These are phyloP conservation scores for Ophiostoma australiae DNA, from an alignment of 2,329 filamentous ascomycete genomes.

Conservation along the genomic window DNA sequence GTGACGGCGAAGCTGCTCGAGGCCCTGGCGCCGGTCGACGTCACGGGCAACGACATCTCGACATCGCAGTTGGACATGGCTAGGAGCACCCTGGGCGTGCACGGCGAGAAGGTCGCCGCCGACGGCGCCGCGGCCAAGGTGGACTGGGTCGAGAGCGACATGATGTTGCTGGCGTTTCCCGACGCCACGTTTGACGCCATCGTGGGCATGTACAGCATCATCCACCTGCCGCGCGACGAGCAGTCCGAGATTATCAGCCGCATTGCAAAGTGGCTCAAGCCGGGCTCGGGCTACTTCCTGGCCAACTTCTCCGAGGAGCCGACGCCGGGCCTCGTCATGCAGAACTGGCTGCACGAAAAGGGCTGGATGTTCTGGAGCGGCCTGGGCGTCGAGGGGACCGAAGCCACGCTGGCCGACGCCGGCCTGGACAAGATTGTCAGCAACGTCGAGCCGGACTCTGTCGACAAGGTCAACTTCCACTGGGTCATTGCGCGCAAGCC, in stretches of 20 bases:
- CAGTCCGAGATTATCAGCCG: not conserved
- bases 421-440: not conserved
- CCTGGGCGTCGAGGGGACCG: slow-evolving; percentile 36
- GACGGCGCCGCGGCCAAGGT: not conserved
- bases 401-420: slow-evolving; percentile 23
- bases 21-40: not conserved
- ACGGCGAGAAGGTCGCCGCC: not conserved
- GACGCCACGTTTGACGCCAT: not conserved
- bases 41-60: not conserved
- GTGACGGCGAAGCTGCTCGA: not conserved
- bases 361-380: slow-evolving; percentile 45
- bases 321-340: slow-evolving; percentile 31
- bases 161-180: not conserved
- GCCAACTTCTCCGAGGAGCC: slow-evolving; percentile 28
- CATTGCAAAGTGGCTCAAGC: not conserved
- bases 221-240: not conserved
- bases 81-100: not conserved
- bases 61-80: not conserved
- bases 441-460: not conserved
- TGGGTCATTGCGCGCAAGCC: slow-evolving; percentile 1
- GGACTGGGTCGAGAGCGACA: slow-evolving; percentile 3
- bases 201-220: not conserved
- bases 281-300: not conserved
- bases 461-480: not conserved
- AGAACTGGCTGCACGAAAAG: slow-evolving; percentile 39